Base-by-base conservation (phyloP, 1,284 basidiomycete genomes). In the Tilletia setariae region DNA sequence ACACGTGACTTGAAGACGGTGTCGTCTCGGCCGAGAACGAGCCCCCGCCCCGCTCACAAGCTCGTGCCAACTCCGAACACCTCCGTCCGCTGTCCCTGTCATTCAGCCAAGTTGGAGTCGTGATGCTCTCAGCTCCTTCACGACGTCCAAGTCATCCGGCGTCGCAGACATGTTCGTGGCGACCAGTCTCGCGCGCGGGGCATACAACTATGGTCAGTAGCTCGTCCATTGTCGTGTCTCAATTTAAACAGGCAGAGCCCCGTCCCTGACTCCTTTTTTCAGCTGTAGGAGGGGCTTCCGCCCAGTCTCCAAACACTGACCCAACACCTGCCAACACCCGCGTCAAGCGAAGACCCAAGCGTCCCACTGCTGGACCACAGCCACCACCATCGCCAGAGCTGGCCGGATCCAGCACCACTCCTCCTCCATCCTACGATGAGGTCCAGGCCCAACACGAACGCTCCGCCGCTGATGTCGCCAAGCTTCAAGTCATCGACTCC, bases 401-500 rank as follows among this genome's bases (percentile, higher is more conserved):
- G 8, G 28, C 56, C 25, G n/a, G 28, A 3, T n/a, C 15, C 8
- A 61, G 28, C 56, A 61, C 56, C 9, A 32, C 56, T 13, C 56
- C 56, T 9, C 56, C 56, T 11, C 56, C 56, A n/a, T 61, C 56
- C 56, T 61, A 61, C 56, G 56, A 61, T 16, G 56, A 61, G n/a
- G 56, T 61, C 11, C 56, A 61, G 28, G 56, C 56, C 7, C 56
- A 61, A 30, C 56, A 61, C 9, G 56, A 61, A 21, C 56, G 56
- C 7, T 61, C 56, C 28, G 56, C 56, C 8, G 56, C 56, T 7
- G 56, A 61, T 16, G 9, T 32, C 15, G 49, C 32, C n/a, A 76
- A 76, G 56, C 69, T 76, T 2, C 64, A 68, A 25, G 64, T 76
- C 21, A 72, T 76, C 42, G 71, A 76, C 64, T 68, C 72, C n/a